These are phyloP conservation scores for Apiospora rasikravindrae DNA, from an alignment of 2,329 filamentous ascomycete genomes.

Conservation along the genomic window DNA sequence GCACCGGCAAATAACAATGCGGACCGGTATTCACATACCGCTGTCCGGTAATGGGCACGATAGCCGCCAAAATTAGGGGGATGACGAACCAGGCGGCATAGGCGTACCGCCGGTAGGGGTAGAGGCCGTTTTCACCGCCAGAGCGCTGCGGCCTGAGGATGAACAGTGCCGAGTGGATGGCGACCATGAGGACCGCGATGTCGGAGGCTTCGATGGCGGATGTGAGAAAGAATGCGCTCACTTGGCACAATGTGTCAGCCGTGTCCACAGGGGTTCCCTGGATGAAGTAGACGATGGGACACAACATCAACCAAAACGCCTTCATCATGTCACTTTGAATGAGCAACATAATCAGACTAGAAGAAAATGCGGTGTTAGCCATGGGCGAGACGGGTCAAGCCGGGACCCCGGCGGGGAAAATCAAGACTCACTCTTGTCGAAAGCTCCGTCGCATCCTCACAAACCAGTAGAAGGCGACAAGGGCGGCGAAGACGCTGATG, in stretches of 20 bases:
- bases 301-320: conserved; percentile 70
- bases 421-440: conserved; percentile 66
- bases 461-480: conserved; percentile 73
- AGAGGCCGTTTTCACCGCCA: conserved; percentile 66
- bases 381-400: conserved; percentile 22
- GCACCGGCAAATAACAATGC: conserved; percentile 70
- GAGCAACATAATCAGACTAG: conserved; percentile 74
- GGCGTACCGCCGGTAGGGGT: conserved; percentile 67
- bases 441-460: conserved; percentile 75
- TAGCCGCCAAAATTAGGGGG: conserved; percentile 60
- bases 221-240: conserved; percentile 70
- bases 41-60: conserved; percentile 38
- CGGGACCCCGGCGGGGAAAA: neutral
- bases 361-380: conserved; percentile 20
- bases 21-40: conserved; percentile 36
- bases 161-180: conserved; percentile 73
- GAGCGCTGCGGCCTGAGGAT: conserved; percentile 63
- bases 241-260: conserved; percentile 65
- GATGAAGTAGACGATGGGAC: conserved; percentile 63
- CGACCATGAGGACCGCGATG: conserved; percentile 73
- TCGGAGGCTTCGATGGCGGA: conserved; percentile 74
- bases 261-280: conserved; percentile 53
- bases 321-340: conserved; percentile 76
- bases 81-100: conserved; percentile 62
- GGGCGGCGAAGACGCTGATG: conserved; percentile 61